phyloP scores from a whole-genome alignment of 257 asterid species.

The Solanum raphanifolium region DNA sequence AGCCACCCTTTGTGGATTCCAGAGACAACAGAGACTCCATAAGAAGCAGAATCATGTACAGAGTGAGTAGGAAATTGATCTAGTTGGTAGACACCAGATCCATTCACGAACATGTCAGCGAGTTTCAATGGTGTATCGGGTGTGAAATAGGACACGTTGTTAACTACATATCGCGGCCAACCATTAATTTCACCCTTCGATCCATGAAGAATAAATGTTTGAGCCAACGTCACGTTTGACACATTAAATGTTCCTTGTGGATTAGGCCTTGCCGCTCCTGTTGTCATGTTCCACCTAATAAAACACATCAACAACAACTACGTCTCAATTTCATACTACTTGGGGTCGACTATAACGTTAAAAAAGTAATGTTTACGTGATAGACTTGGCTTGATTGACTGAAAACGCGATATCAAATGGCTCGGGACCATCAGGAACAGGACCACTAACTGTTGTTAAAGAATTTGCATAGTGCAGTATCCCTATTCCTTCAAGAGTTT shows the following conservation, averaged over 20 bases:
- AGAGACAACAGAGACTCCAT: constrained; percentile 38
- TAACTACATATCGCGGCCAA: constrained; percentile 17
- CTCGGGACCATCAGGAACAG: constrained; percentile 53
- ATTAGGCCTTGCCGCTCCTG: constrained; percentile 68
- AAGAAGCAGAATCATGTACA: not conserved
- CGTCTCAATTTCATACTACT: not conserved
- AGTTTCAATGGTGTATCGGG: constrained; percentile 45
- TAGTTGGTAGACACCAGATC: constrained; percentile 49
- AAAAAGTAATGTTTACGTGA: constrained; percentile 26
- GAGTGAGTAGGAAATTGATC: constrained; percentile 36
- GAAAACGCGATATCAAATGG: constrained; percentile 44
- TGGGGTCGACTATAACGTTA: not conserved
- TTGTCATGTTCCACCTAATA: constrained; percentile 50
- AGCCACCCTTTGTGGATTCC: constrained; percentile 63
- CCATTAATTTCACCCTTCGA: constrained; percentile 9
- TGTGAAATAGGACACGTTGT: constrained; percentile 39
- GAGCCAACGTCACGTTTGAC: constrained; percentile 44
- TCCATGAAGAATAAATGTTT: constrained; percentile 44
- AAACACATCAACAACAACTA: not conserved
- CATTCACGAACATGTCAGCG: constrained; percentile 46
- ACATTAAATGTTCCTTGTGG: constrained; percentile 70
- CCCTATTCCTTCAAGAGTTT: constrained; percentile 35
- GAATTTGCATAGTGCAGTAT: constrained; percentile 50
- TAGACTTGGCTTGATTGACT: constrained; percentile 40
- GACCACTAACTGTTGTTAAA: constrained; percentile 20